A percentile compares a stretch with the other conserved stretches of the same genome.
These are phyloP conservation scores for Porogramme epimiltina DNA, from an alignment of 1,284 basidiomycete genomes.

Conservation along the genomic window DNA sequence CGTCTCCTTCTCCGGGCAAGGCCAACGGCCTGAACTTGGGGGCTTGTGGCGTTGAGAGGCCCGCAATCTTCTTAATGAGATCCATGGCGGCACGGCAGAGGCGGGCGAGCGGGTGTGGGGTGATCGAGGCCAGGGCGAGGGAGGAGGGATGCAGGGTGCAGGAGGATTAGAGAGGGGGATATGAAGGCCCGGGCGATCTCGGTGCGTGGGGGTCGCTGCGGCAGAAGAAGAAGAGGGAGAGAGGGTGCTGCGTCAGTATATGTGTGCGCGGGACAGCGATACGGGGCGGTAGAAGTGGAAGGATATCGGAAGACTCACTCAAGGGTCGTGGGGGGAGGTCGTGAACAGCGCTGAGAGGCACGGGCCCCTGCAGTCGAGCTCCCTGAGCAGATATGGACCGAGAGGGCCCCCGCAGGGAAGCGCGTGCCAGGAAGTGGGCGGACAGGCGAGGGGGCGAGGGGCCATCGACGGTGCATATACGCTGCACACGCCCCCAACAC, in stretches of 20 bases:
- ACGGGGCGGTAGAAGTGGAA: constrained; percentile 5
- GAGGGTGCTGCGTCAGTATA: constrained; percentile 8
- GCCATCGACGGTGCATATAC: constrained; percentile 14
- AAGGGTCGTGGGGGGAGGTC: constrained; percentile 15
- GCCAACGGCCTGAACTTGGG: constrained; percentile 31
- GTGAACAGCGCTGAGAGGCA: constrained; percentile 13
- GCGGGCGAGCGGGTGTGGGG: background rate
- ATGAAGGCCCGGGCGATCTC: constrained; percentile 1
- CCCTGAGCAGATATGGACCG: constrained; percentile 34
- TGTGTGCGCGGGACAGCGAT: background rate
- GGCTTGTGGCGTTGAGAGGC: constrained; percentile 31
- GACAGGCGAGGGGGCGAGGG: constrained; percentile 20
- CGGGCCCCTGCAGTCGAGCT: constrained; percentile 28
- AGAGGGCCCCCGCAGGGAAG: constrained; percentile 28
- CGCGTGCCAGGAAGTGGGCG: constrained; percentile 24
- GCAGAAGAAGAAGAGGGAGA: constrained; percentile 3
- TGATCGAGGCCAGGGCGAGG: constrained; percentile 5
- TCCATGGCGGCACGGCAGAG: constrained; percentile 18
- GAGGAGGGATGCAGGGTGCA: too few relatives aligned
- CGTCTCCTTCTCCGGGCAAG: constrained; percentile 29
- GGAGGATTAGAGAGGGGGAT: background rate
- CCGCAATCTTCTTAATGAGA: constrained; percentile 30
- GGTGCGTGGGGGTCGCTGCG: constrained; percentile 18
- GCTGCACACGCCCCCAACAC: constrained; percentile 26
- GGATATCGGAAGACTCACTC: constrained; percentile 16